These are phyloP conservation scores for Hymenoscyphus fraxineus DNA, from an alignment of 2,329 filamentous ascomycete genomes.

Conservation along the genomic window DNA sequence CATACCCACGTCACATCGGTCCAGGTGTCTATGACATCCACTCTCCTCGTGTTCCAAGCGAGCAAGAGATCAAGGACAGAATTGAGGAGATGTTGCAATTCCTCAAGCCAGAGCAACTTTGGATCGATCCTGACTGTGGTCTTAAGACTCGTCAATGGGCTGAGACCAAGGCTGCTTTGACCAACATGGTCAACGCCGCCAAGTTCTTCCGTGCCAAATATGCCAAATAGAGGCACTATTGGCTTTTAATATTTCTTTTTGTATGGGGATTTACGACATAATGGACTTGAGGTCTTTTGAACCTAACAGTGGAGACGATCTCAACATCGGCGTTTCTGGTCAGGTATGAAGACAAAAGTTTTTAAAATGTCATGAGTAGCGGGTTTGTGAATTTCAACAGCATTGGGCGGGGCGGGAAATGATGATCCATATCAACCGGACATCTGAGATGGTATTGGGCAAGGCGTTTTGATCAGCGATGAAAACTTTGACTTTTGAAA, in stretches of 20 bases:
- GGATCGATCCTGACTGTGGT: slow-evolving; percentile 99
- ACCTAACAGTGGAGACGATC: slow-evolving; percentile 39
- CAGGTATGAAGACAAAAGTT: slow-evolving; percentile 33
- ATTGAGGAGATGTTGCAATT: slow-evolving; percentile 97
- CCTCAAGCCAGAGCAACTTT: slow-evolving; percentile 97
- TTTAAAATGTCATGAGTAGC: slow-evolving; percentile 10
- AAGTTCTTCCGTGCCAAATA: slow-evolving; percentile 95
- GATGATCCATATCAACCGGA: slow-evolving; percentile 37
- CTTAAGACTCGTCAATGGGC: slow-evolving; percentile 98
- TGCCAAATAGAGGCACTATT: slow-evolving; percentile 37
- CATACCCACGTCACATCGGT: slow-evolving; percentile 96
- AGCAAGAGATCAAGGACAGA: slow-evolving; percentile 98
- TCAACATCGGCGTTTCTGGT: slow-evolving; percentile 47
- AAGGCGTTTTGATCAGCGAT: slow-evolving; percentile 13
- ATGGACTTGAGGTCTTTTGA: slow-evolving; percentile 24
- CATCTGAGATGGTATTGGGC: slow-evolving; percentile 25
- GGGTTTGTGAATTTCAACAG: slow-evolving; percentile 33
- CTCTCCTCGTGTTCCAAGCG: slow-evolving; percentile 92
- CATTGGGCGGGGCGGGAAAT: slow-evolving; percentile 24
- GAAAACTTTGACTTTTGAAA: neutral
- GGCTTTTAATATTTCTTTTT: slow-evolving; percentile 16
- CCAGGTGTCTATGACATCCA: slow-evolving; percentile 99
- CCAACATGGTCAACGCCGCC: slow-evolving; percentile 97
- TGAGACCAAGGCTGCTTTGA: slow-evolving; percentile 94
- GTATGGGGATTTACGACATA: slow-evolving; percentile 18